phyloP scores from a whole-genome alignment of 331 rosid genomes.

The Stylosanthes scabra region DNA sequence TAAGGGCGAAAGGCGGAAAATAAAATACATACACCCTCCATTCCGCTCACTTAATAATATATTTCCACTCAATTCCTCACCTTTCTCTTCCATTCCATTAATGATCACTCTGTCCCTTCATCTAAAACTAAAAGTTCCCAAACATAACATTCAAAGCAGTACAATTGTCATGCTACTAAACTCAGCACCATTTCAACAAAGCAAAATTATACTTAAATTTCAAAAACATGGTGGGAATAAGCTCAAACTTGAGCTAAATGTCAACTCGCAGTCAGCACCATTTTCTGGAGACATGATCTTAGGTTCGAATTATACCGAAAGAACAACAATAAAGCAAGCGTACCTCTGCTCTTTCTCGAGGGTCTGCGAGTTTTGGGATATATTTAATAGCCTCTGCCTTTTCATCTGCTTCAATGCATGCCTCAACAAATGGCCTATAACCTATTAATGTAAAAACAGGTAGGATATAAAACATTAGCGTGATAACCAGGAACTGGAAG shows the following conservation, averaged over 20 bases:
- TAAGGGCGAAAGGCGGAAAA: too few species aligned
- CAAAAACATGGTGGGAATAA: constrained; percentile 16
- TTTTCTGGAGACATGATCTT: constrained; percentile 14
- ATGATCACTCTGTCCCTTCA: too few species aligned
- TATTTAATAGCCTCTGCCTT: constrained; percentile 92
- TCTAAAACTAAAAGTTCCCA: too few species aligned
- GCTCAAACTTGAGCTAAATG: constrained; percentile 24
- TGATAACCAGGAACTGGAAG: not conserved
- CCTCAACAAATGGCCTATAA: constrained; percentile 94
- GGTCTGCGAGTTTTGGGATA: constrained; percentile 93
- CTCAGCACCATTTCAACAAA: not conserved
- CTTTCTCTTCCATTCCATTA: too few species aligned
- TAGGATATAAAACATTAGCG: constrained; percentile 5
- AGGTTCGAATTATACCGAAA: constrained; percentile 22
- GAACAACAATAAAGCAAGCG: constrained; percentile 22
- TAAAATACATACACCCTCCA: too few species aligned
- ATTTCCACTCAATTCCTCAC: too few species aligned
- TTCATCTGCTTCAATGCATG: constrained; percentile 96
- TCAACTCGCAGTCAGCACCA: constrained; percentile 4
- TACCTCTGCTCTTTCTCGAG: constrained; percentile 97
- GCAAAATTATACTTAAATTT: not conserved
- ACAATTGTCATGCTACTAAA: not conserved
- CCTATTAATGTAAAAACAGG: constrained; percentile 56
- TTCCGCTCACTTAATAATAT: too few species aligned
- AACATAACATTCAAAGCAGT: not conserved